Evolutionary conservation across 164 flowering plant species (phyloP).

Genomic region (Litsea cubeba): DNA sequence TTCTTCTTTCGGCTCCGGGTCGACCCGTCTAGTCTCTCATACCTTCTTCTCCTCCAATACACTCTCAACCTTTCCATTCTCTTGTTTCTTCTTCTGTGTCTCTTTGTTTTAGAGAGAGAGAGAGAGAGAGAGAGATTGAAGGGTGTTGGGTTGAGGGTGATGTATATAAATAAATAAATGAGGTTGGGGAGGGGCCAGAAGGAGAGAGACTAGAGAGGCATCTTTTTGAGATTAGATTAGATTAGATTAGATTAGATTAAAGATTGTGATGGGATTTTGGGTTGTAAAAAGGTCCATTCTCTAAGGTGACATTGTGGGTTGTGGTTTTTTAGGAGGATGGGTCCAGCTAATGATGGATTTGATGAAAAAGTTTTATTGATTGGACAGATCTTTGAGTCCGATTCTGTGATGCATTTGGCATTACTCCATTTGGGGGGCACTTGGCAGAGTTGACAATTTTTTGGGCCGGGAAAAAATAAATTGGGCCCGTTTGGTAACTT

Average conservation of each 20-base stretch:
- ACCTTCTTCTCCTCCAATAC: slow-evolving; percentile 46
- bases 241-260: too few relatives aligned
- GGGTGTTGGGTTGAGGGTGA: background rate
- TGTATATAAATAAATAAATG: background rate
- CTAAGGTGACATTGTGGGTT: too few relatives aligned
- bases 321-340: too few relatives aligned
- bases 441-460: too few relatives aligned
- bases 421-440: too few relatives aligned
- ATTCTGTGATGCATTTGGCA: too few relatives aligned
- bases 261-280: background rate
- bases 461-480: too few relatives aligned
- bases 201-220: background rate
- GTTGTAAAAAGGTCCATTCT: background rate
- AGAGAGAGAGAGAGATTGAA: background rate
- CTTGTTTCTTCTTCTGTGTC: background rate
- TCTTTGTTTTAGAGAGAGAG: background rate
- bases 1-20: slow-evolving; percentile 7
- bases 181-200: background rate
- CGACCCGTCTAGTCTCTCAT: slow-evolving; percentile 38
- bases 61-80: slow-evolving; percentile 25
- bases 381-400: too few relatives aligned
- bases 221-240: background rate
- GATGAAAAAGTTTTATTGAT: too few relatives aligned
- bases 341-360: too few relatives aligned
- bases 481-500: too few relatives aligned